Conservation (phyloP, 768 basidiomycete species). For the Pholiota conissans region DNA sequence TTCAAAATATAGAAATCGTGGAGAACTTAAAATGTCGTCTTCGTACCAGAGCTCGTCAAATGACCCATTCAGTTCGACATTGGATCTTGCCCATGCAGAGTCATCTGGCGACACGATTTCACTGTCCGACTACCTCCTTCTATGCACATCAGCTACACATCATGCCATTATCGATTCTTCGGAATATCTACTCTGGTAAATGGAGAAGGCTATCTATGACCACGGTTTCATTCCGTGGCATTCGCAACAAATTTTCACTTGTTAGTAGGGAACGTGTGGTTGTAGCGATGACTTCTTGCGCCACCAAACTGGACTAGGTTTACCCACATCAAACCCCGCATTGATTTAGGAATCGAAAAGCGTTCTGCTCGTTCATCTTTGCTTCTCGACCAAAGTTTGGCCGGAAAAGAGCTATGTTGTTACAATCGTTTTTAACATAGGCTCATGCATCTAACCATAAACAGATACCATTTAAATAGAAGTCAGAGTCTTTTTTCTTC, state of each 20-base stretch:
- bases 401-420: not conserved
- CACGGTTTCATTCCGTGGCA: not conserved
- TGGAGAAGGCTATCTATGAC: not conserved
- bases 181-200: not conserved
- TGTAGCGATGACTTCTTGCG: not conserved
- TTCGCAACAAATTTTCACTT: not conserved
- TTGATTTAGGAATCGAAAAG: not conserved
- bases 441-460: not conserved
- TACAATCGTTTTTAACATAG: not conserved
- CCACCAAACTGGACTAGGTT: not conserved
- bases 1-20: not conserved
- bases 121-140: not conserved
- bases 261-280: not conserved
- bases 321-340: not conserved
- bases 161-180: not conserved
- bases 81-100: not conserved
- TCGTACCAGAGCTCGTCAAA: slow-evolving; percentile 1
- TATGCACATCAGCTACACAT: not conserved
- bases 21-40: not conserved
- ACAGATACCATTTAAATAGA: not conserved
- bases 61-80: not conserved
- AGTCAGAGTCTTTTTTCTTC: not conserved
- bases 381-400: not conserved
- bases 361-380: not conserved
- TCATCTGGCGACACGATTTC: not conserved